Conservation (phyloP, 768 basidiomycete genomes). For the Porpolomopsis calyptriformis region DNA sequence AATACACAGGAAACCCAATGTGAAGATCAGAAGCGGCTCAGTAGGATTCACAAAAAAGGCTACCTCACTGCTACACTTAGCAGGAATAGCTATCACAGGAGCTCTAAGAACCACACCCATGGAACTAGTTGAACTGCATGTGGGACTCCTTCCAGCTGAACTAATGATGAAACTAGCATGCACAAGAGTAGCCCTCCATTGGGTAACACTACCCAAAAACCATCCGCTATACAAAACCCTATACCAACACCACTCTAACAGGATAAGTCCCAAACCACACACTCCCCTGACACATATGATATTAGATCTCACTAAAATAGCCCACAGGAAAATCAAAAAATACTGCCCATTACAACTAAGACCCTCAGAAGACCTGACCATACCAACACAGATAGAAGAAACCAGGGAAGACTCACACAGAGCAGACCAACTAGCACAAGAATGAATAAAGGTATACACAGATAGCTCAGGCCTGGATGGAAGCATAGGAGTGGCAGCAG, state of each 20-base stretch:
- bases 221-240: slow-evolving; percentile 15
- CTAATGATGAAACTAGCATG: slow-evolving; percentile 11
- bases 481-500: slow-evolving; percentile 5
- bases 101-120: slow-evolving; percentile 11
- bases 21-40: not conserved
- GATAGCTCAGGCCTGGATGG: slow-evolving; percentile 7
- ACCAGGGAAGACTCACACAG: slow-evolving; percentile 1
- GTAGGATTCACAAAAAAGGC: not conserved
- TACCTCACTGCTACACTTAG: slow-evolving; percentile 4
- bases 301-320: slow-evolving; percentile 4
- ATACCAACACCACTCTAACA: slow-evolving; percentile 1
- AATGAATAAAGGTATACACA: slow-evolving; percentile 3
- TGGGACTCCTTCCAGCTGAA: slow-evolving; percentile 14
- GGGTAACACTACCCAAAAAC: slow-evolving; percentile 13
- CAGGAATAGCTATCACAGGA: slow-evolving; percentile 15
- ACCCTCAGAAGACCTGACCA: not conserved
- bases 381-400: not conserved
- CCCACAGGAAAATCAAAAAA: slow-evolving; percentile 6
- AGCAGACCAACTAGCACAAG: not conserved
- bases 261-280: slow-evolving; percentile 6
- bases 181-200: slow-evolving; percentile 11
- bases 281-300: slow-evolving; percentile 9
- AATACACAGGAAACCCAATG: too few species aligned
- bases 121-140: slow-evolving; percentile 15
- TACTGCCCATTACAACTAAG: not conserved